Base-by-base conservation (phyloP, 1,139 yeast species). In the Schizosaccharomyces versatilis region DNA sequence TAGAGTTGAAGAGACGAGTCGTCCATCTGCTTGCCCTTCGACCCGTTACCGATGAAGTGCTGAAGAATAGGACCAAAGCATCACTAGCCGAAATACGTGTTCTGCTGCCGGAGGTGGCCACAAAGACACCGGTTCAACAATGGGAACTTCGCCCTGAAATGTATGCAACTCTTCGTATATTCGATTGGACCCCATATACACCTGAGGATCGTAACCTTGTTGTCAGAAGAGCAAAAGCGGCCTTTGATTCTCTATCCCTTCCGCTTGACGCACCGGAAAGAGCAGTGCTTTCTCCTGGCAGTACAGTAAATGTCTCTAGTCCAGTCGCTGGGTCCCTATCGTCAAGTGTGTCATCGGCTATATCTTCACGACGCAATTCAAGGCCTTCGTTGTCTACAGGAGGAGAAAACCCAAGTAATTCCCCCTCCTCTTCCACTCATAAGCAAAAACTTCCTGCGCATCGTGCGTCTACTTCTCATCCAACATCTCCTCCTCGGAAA, bases 101-200 rank as follows among this genome's bases (percentile, higher is more conserved):
- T n/a, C 38, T 53, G n/a, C 48, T 55, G 24, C 36, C 41, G 2
- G 55, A 55, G 19, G 38, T 55, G 9, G 57, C 48, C 15, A 47
- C 39, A 6, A 36, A 24, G 39, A 36, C 44, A 5, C 38, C 36
- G 3, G 14, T 36, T 8, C 17, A 15, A 12, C 36, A 24, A 8
- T 55, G 57, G 57, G 55, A 32, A n/a, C 59, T 68, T 39, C 60
- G 63, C 7, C 68, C 64, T 54, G 58, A 58, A 41, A 55, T 59
- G 14, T 67, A 61, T 60, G 61, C 63, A 56, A 66, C 65, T 42
- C 59, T 67, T 51, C 62, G 67, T n/a, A 59, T 66, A 8, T 67
- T 68, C 67, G 69, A 66, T 24, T 67, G 68, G 68, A 63, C 63
- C 55, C 64, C 60, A 42, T 67, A 66, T 56, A 60, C 66, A 10